Evolutionary conservation across 345 rosid genomes (phyloP).

Genomic region (Melaleuca alternifolia): DNA sequence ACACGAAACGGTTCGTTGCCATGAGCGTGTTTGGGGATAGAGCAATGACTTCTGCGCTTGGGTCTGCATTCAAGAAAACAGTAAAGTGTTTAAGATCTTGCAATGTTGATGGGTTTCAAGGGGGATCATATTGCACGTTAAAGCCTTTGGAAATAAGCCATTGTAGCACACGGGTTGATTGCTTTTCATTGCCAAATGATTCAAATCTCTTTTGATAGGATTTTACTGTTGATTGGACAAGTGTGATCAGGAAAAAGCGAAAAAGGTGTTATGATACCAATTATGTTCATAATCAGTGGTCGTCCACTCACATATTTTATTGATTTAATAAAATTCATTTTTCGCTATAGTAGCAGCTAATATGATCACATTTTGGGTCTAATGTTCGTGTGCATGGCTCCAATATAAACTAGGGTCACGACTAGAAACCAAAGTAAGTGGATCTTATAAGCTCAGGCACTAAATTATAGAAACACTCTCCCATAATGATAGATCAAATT

Average conservation of each 20-base stretch:
- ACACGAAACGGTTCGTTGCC: constrained; percentile 10
- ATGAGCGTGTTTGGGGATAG: constrained; percentile 6
- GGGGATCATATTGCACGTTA: background rate
- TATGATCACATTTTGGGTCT: background rate
- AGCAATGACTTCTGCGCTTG: constrained; percentile 8
- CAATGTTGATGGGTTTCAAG: background rate
- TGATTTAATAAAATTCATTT: background rate
- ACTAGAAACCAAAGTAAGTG: background rate
- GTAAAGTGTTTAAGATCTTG: background rate
- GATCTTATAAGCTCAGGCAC: background rate
- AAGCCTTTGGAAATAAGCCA: background rate
- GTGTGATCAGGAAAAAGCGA: background rate
- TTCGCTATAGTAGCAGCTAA: background rate
- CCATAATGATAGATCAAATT: background rate
- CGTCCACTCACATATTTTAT: background rate
- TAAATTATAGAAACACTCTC: background rate
- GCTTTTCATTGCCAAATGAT: background rate
- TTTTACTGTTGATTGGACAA: background rate
- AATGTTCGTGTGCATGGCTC: background rate
- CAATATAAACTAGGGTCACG: background rate
- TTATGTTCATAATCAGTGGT: background rate
- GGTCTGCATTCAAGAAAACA: constrained; percentile 1
- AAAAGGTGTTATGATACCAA: background rate
- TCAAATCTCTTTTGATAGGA: background rate
- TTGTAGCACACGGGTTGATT: background rate